Evolutionary conservation across 1,284 basidiomycete genomes (phyloP).

Genomic region (Anthracocystis panici-leucophaei): DNA sequence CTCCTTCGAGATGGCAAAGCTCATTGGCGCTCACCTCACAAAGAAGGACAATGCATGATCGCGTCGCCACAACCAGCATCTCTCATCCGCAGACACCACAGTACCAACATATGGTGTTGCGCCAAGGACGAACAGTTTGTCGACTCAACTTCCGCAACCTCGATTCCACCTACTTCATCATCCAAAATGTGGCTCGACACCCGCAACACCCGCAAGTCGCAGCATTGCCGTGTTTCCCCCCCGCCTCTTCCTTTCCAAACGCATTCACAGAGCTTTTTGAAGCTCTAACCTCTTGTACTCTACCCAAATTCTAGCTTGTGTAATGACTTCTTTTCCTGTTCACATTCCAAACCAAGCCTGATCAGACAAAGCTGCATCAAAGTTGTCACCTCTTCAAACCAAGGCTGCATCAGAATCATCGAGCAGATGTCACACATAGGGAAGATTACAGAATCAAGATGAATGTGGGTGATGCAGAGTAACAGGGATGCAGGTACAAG

Average conservation of each 20-base stretch:
- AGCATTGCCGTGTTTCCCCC: neutral
- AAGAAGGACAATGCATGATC: slow-evolving; percentile 62
- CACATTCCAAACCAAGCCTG: neutral
- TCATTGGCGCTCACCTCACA: slow-evolving; percentile 63
- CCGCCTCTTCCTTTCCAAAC: neutral
- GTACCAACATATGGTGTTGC: too few species aligned
- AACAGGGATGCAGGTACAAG: slow-evolving; percentile 21
- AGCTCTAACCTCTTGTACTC: slow-evolving; percentile 22
- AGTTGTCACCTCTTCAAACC: neutral
- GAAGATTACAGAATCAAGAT: too few species aligned
- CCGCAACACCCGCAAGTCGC: neutral
- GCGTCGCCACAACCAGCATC: neutral
- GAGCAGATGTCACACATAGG: too few species aligned
- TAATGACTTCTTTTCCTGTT: slow-evolving; percentile 16
- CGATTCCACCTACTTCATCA: neutral
- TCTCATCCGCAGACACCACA: neutral
- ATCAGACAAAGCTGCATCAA: too few species aligned
- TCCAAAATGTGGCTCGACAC: slow-evolving; percentile 2
- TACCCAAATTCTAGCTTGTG: slow-evolving; percentile 14
- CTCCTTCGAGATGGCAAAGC: slow-evolving; percentile 69
- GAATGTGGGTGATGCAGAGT: neutral
- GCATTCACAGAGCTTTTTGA: neutral
- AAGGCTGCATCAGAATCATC: too few species aligned
- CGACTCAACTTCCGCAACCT: neutral
- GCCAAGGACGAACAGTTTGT: neutral